A percentile compares a stretch with the other conserved stretches of the same genome.
Evolutionary conservation across 2,329 filamentous ascomycete genomes (phyloP).

Genomic region (Corinectria fuckeliana): DNA sequence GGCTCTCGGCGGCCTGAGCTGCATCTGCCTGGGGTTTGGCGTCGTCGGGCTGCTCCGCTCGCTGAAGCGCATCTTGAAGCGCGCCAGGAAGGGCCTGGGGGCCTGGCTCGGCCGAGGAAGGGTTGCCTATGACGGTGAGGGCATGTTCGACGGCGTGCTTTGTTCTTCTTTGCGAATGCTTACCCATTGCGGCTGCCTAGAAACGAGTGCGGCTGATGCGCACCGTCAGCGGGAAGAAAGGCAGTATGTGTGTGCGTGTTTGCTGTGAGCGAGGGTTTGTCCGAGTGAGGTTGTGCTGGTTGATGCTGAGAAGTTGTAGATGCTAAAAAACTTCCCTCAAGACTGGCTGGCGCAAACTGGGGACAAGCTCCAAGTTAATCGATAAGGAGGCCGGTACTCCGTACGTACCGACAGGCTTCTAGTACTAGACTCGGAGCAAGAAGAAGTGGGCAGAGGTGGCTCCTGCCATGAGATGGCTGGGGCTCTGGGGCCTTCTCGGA

Average conservation of each 20-base stretch:
- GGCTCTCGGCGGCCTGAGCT: conserved; percentile 19
- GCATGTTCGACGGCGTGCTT: conserved; percentile 18
- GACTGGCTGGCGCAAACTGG: conserved; percentile 3
- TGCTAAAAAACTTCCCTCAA: conserved; percentile 20
- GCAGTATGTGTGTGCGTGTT: not conserved
- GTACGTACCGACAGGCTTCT: no score
- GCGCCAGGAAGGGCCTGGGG: conserved; percentile 13
- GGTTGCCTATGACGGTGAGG: conserved; percentile 29
- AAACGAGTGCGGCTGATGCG: conserved; percentile 18
- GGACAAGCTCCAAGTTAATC: not conserved
- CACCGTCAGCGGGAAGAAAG: conserved; percentile 12
- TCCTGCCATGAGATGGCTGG: not conserved
- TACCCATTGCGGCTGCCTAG: conserved; percentile 31
- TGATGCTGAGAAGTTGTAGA: not conserved
- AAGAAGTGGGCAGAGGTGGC: not conserved
- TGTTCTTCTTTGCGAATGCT: conserved; percentile 29
- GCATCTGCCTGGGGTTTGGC: not conserved
- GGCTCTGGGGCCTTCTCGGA: not conserved
- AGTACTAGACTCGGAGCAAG: no score
- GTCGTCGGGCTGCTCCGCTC: conserved; percentile 15
- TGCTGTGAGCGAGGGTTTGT: not conserved
- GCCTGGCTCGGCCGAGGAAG: conserved; percentile 12
- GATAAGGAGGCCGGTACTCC: not conserved
- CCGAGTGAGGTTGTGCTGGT: no score
- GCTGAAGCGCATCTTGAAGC: conserved; percentile 14